These are phyloP conservation scores for Niebla homalea DNA, from an alignment of 495 filamentous ascomycete species.

Conservation along the genomic window DNA sequence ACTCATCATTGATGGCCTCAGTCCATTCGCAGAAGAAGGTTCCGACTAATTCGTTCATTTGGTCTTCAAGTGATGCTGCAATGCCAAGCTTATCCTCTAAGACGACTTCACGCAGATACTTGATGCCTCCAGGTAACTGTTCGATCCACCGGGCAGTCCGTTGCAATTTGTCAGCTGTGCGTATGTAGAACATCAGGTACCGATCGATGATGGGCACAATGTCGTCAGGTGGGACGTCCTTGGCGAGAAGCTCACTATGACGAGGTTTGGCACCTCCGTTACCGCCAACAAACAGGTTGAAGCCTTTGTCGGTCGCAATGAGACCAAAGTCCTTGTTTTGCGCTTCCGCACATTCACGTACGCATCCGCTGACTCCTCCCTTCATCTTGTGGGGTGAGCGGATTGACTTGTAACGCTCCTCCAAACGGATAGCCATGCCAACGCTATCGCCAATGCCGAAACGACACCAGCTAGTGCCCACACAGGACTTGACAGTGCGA, in stretches of 20 bases:
- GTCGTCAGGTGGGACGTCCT: conserved; percentile 77
- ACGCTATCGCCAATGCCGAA: conserved; percentile 92
- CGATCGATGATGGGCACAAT: conserved; percentile 80
- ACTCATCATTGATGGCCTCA: conserved; percentile 60
- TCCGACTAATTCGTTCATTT: conserved; percentile 80
- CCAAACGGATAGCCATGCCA: conserved; percentile 86
- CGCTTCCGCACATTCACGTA: conserved; percentile 88
- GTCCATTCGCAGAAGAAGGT: conserved; percentile 97
- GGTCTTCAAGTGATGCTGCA: conserved; percentile 68
- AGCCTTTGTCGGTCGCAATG: conserved; percentile 89
- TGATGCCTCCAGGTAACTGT: conserved; percentile 71
- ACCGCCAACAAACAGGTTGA: conserved; percentile 87
- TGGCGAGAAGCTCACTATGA: conserved; percentile 79
- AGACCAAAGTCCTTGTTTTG: conserved; percentile 96
- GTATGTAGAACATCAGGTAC: conserved; percentile 93
- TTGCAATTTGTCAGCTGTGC: conserved; percentile 89
- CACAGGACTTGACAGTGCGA: conserved; percentile 83
- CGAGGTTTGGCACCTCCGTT: conserved; percentile 84
- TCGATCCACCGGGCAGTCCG: conserved; percentile 91
- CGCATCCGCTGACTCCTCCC: conserved; percentile 82
- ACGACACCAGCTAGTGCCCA: conserved; percentile 89
- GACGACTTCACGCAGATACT: conserved; percentile 72
- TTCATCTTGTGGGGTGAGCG: conserved; percentile 89
- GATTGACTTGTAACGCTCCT: conserved; percentile 91
- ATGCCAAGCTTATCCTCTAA: conserved; percentile 86